Evolutionary conservation across 73 alveolate species (phyloP).

Genomic region (Loxodes magnus): DNA sequence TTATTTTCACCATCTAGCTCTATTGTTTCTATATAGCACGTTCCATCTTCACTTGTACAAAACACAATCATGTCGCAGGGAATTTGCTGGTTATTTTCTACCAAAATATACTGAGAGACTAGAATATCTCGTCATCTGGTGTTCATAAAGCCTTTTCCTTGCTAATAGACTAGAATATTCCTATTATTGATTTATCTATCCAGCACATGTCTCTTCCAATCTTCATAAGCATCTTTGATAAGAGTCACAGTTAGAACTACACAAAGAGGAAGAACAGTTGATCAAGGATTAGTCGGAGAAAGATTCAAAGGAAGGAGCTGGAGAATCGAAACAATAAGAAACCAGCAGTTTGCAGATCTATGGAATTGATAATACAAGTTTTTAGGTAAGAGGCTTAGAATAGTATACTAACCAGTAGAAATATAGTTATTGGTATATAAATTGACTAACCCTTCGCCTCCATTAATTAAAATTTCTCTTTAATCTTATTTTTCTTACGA

Average conservation of each 20-base stretch:
- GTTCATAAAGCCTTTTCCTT: not conserved
- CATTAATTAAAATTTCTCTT: not conserved
- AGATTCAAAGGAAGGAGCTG: constrained; percentile 37
- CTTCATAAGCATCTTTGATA: constrained; percentile 78
- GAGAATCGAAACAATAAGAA: constrained; percentile 57
- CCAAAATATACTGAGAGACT: constrained; percentile 4
- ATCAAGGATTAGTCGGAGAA: constrained; percentile 32
- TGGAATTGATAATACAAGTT: constrained; percentile 67
- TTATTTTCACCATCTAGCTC: constrained; percentile 97
- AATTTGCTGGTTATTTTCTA: constrained; percentile 49
- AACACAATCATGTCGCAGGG: constrained; percentile 79
- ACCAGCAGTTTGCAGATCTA: constrained; percentile 57
- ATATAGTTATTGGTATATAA: not conserved
- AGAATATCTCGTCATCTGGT: not conserved
- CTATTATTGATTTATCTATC: not conserved
- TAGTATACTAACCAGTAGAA: not conserved
- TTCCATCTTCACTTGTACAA: constrained; percentile 48
- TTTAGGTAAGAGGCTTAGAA: constrained; percentile 30
- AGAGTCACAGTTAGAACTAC: constrained; percentile 60
- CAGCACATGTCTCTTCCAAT: constrained; percentile 7
- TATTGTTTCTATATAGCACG: constrained; percentile 85
- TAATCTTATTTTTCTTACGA: not conserved
- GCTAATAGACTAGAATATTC: not conserved
- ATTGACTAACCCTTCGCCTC: not conserved
- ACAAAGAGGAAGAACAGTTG: constrained; percentile 68